Evolutionary conservation across 208 protist genomes (phyloP), one percentile per base, ranked within the genome.

Genomic region (Zelonia costaricensis): DNA sequence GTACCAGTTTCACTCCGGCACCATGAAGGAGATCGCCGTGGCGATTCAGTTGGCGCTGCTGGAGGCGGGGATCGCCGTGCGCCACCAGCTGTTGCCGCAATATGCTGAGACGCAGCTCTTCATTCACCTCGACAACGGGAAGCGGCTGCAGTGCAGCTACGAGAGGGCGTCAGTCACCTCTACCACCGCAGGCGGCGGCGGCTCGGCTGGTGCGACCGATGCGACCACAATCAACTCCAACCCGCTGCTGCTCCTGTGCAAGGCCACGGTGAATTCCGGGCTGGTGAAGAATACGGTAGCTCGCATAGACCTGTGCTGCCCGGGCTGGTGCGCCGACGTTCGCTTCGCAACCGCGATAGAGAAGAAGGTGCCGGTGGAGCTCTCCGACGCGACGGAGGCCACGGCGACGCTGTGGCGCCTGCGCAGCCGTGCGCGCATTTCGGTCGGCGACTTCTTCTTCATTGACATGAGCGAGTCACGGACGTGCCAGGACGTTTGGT

Each of bases 251-350:
- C 7, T 72, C n/a, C 6, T 18, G 20, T 28, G 53, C 2, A 51
- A 16, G 9, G 30, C 49, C 4, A 30, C 20, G n/a, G 27, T 69
- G 25, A 18, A 46, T n/a, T 53, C 25, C 3, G 61, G 49, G 15
- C 12, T 45, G 15, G 9, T 30, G 8, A 69, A 66, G 43, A 23
- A 28, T 1, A 20, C 30, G 4, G 6, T 70, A 35, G 53, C 53
- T 3, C 9, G 5, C 12, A 0, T 61, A 22, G 70, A 85, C 39
- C 18, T 85, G 40, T 62, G 40, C 43, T 80, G 74, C 62, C 64
- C 69, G 16, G 63, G 69, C 42, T 85, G 73, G 74, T 42, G 63
- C 46, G 45, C 64, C 9, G 78, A 85, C 74, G 18, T 85, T 10
- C 78, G 78, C 25, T 25, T 85, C n/a, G 40, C 62, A 31, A 16